phyloP scores from a whole-genome alignment of 768 basidiomycete species.

The Suillus spraguei region DNA sequence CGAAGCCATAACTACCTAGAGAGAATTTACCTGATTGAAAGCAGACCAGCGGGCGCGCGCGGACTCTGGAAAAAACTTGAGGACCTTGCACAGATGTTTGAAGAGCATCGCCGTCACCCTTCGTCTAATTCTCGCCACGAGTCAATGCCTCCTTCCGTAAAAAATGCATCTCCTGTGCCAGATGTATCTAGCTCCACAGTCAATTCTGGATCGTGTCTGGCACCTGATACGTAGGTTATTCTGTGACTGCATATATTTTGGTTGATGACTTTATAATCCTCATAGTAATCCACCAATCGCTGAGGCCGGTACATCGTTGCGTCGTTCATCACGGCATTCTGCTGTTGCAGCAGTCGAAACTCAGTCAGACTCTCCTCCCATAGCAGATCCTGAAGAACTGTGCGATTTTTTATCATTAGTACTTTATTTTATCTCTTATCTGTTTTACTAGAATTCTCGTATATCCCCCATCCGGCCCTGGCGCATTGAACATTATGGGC shows the following conservation, averaged over 20 bases:
- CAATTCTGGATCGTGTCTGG: slow-evolving; percentile 13
- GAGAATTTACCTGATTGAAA: slow-evolving; percentile 4
- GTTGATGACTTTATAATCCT: slow-evolving; percentile 8
- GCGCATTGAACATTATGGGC: slow-evolving; percentile 80
- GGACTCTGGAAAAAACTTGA: slow-evolving; percentile 19
- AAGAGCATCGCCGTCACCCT: slow-evolving; percentile 13
- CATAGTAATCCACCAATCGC: slow-evolving; percentile 18
- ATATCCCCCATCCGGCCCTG: slow-evolving; percentile 70
- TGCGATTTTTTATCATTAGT: slow-evolving; percentile 33
- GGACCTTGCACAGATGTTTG: slow-evolving; percentile 19
- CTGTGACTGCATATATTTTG: neutral
- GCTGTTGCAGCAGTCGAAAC: slow-evolving; percentile 33
- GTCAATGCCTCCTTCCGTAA: neutral
- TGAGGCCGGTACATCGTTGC: slow-evolving; percentile 19
- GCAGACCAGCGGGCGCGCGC: slow-evolving; percentile 20
- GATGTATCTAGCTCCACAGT: slow-evolving; percentile 20
- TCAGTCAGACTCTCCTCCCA: slow-evolving; percentile 27
- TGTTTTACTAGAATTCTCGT: slow-evolving; percentile 59
- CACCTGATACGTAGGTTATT: slow-evolving; percentile 21
- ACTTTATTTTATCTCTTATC: slow-evolving; percentile 10
- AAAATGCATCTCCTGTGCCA: slow-evolving; percentile 14
- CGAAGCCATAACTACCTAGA: slow-evolving; percentile 7
- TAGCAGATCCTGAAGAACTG: slow-evolving; percentile 65
- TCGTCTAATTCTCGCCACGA: slow-evolving; percentile 10
- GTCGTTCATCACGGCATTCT: slow-evolving; percentile 41